phyloP scores from a whole-genome alignment of 129 eudicot genomes.

The Cynara cardunculus region DNA sequence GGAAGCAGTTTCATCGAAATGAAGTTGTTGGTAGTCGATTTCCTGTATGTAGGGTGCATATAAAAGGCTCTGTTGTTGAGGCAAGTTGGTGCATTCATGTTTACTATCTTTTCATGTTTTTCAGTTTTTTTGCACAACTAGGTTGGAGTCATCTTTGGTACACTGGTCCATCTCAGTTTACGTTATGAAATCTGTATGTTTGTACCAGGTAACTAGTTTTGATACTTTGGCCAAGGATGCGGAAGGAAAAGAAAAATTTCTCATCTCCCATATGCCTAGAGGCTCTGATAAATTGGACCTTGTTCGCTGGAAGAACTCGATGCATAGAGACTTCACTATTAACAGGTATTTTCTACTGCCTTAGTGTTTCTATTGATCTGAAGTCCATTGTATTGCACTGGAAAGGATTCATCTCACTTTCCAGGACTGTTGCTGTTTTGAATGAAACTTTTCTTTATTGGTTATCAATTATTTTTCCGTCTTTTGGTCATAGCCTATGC shows the following conservation, averaged over 20 bases:
- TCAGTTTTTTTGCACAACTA: neutral
- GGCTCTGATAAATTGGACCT: conserved; percentile 47
- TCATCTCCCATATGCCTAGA: conserved; percentile 35
- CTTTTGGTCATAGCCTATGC: neutral
- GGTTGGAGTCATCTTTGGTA: neutral
- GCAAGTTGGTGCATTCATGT: conserved; percentile 38
- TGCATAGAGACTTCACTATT: conserved; percentile 79
- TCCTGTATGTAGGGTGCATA: conserved; percentile 69
- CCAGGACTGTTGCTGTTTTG: neutral
- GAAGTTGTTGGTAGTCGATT: conserved; percentile 64
- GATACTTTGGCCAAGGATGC: conserved; percentile 42
- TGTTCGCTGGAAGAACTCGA: conserved; percentile 62
- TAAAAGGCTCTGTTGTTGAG: conserved; percentile 61
- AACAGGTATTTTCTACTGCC: conserved; percentile 52
- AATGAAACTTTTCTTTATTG: neutral
- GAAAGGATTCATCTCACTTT: neutral
- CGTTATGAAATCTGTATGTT: conserved; percentile 1
- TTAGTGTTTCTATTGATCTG: neutral
- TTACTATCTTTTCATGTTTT: neutral
- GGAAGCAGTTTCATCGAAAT: conserved; percentile 41
- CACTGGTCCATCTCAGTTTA: conserved; percentile 1
- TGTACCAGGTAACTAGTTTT: conserved; percentile 81
- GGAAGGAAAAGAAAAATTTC: conserved; percentile 30
- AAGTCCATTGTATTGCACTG: neutral
- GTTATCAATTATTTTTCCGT: neutral